Evolutionary conservation across 495 filamentous ascomycete species (phyloP).

Genomic region (Glutinoglossum americanum): DNA sequence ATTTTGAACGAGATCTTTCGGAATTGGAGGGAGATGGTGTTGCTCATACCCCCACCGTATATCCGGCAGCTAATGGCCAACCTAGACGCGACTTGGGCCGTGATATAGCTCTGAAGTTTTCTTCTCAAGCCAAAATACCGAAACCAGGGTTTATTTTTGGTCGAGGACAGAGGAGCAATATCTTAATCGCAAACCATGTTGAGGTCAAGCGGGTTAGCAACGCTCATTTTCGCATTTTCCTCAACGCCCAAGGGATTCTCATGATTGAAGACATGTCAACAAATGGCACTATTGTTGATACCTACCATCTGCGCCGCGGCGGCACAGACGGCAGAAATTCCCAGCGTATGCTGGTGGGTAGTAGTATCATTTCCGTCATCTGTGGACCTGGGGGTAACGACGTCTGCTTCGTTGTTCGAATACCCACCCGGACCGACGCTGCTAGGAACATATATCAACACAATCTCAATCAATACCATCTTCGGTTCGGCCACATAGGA

Average conservation of each 20-base stretch:
- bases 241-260: slow-evolving; percentile 54
- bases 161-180: slow-evolving; percentile 52
- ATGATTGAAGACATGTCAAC: slow-evolving; percentile 88
- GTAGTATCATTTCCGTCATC: slow-evolving; percentile 12
- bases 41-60: slow-evolving; percentile 22
- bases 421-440: slow-evolving; percentile 29
- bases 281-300: slow-evolving; percentile 78
- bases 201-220: slow-evolving; percentile 54
- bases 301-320: slow-evolving; percentile 31
- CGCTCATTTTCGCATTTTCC: slow-evolving; percentile 73
- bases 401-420: slow-evolving; percentile 69
- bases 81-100: slow-evolving; percentile 1
- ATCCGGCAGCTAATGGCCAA: slow-evolving; percentile 5
- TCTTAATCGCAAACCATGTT: slow-evolving; percentile 35
- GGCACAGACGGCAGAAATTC: slow-evolving; percentile 14
- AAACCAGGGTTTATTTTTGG: slow-evolving; percentile 64
- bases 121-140: slow-evolving; percentile 29
- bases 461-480: slow-evolving; percentile 33
- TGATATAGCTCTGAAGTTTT: slow-evolving; percentile 65
- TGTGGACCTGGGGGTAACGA: slow-evolving; percentile 9
- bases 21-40: slow-evolving; percentile 8
- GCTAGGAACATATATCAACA: slow-evolving; percentile 31
- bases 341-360: slow-evolving; percentile 12
- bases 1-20: background rate
- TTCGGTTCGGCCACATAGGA: background rate